Evolutionary conservation across 768 basidiomycete genomes (phyloP).

Genomic region (Tylopilus sp.): DNA sequence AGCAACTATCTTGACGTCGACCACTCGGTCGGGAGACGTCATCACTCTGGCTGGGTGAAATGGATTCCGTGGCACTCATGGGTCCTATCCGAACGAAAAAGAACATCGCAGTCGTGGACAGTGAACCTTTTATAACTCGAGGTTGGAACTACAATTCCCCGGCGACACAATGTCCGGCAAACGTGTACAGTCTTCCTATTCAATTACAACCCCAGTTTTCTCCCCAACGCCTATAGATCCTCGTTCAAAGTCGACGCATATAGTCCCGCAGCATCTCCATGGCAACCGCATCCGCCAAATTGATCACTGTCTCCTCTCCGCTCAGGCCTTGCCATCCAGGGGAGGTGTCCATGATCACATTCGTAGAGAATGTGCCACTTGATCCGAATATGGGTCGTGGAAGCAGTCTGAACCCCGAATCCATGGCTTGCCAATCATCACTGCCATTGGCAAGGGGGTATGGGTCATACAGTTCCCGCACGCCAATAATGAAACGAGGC

Average conservation of each 20-base stretch:
- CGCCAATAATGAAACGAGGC: background rate
- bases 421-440: background rate
- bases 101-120: no score
- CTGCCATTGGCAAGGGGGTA: no score
- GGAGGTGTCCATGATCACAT: background rate
- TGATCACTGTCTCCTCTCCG: background rate
- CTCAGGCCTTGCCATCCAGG: background rate
- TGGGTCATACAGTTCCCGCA: background rate
- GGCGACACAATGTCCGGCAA: no score
- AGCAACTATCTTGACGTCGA: no score
- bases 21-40: no score
- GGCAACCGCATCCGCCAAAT: background rate
- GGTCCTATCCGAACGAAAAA: no score
- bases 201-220: no score
- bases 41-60: no score
- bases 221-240: background rate
- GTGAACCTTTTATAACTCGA: no score
- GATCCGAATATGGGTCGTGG: background rate
- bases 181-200: no score
- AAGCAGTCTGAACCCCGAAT: background rate
- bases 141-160: no score
- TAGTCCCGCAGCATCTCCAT: background rate
- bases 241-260: background rate
- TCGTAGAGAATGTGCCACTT: background rate
- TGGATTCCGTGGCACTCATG: no score